Evolutionary conservation across 1,284 basidiomycete species (phyloP), one percentile per base, ranked within the genome.

Genomic region (Rhodotorula sp.): DNA sequence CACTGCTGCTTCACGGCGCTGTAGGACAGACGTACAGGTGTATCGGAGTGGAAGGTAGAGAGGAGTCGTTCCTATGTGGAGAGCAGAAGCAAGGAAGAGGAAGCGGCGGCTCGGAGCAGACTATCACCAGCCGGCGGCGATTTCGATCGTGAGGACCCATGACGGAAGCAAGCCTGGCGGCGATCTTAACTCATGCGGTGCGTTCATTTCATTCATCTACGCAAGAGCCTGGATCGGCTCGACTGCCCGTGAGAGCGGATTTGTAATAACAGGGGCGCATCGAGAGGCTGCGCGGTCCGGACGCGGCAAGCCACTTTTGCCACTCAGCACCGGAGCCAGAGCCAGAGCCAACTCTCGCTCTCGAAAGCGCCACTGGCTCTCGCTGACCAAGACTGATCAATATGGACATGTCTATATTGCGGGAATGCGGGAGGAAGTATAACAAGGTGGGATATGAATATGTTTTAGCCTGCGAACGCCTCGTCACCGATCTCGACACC

Each of bases 401-500:
- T 14, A 21, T 52, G 23, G 51, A 12, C 51, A 52, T 52, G 18
- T 58, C 15, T 58, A 39, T 14, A 20, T 29, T 18, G 58, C 12
- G 23, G 5, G 23, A 58, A 7, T n/a, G 58, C 21, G 39, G 5
- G n/a, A 18, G 46, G 23, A 23, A 18, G 5, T 34, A 34, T 18
- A 34, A 34, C 15, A 58, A 39, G 56, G 3, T 5, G 48, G 39
- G 51, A 18, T 39, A 5, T 8, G 14, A 3, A 5, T 4, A 15
- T 3, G 10, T 20, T 23, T 51, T 47, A 72, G 3, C 70, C 70
- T 4, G 61, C 49, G 34, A 72, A 72, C 5, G 70, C 70, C 26
- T 29, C 48, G 23, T 68, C 67, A 51, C 65, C 70, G 23, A 72
- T 64, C 67, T 85, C 84, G 63, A 85, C 83, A 0, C 84, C 84